Conservation (phyloP, 2,329 filamentous ascomycete species). For the Sarocladium strictum region DNA sequence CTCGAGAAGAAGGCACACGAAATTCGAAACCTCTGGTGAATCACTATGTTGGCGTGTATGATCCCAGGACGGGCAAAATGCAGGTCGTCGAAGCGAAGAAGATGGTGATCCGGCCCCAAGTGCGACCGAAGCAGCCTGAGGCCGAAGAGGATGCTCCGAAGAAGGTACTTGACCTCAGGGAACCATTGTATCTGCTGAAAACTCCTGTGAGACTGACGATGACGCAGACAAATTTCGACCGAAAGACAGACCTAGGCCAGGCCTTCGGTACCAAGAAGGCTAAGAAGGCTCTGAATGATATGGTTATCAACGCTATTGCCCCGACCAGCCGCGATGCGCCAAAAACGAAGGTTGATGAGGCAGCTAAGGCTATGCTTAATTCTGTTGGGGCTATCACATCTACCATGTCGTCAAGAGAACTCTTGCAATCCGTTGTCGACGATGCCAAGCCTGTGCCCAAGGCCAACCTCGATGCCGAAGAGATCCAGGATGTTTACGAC, state of each 20-base stretch:
- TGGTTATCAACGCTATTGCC: constrained; percentile 65
- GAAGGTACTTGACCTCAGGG: constrained; percentile 19
- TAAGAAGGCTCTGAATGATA: constrained; percentile 66
- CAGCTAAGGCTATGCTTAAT: constrained; percentile 55
- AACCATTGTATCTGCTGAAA: background rate
- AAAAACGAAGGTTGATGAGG: constrained; percentile 44
- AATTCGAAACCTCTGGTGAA: constrained; percentile 38
- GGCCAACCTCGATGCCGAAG: constrained; percentile 60
- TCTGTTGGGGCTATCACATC: constrained; percentile 56
- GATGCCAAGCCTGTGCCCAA: constrained; percentile 67
- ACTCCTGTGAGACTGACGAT: constrained; percentile 16
- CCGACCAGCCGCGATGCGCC: constrained; percentile 28
- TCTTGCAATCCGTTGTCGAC: constrained; percentile 59
- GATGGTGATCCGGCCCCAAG: constrained; percentile 53
- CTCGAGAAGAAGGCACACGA: constrained; percentile 37
- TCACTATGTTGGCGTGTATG: constrained; percentile 61
- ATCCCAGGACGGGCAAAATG: constrained; percentile 52
- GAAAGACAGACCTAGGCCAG: constrained; percentile 64
- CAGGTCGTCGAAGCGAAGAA: constrained; percentile 59
- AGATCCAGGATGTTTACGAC: constrained; percentile 68
- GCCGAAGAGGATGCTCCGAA: constrained; percentile 26
- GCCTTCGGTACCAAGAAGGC: constrained; percentile 84
- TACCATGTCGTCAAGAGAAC: constrained; percentile 60
- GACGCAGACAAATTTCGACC: constrained; percentile 50
- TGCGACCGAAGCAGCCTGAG: constrained; percentile 48